A percentile compares a stretch with the other conserved stretches of the same genome.
These are phyloP conservation scores for Amanita muscaria DNA, from an alignment of 768 basidiomycete species.

Conservation along the genomic window DNA sequence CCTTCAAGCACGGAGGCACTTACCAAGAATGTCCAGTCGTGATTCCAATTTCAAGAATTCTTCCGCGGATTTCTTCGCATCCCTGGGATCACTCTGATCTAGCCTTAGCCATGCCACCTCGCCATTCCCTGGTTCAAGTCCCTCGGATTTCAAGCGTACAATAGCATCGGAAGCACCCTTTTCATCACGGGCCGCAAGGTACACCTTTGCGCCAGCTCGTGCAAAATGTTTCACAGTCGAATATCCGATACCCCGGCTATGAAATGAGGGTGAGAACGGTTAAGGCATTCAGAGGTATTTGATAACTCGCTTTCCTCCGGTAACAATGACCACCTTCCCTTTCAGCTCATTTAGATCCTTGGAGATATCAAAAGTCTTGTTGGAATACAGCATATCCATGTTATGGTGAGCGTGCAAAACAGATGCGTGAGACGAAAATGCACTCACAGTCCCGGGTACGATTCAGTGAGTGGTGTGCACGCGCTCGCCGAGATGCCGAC, in stretches of 20 bases:
- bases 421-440: too few relatives aligned
- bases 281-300: background rate
- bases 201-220: conserved; percentile 47
- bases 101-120: conserved; percentile 41
- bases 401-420: background rate
- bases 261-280: background rate
- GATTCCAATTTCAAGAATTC: conserved; percentile 40
- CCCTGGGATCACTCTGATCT: conserved; percentile 40
- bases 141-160: conserved; percentile 33
- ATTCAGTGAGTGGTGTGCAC: background rate
- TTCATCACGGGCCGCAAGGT: conserved; percentile 45
- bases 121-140: conserved; percentile 35
- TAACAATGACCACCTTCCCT: conserved; percentile 47
- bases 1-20: conserved; percentile 11
- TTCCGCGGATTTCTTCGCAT: conserved; percentile 39
- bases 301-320: conserved; percentile 43
- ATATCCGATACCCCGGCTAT: conserved; percentile 31
- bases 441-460: too few relatives aligned
- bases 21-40: conserved; percentile 48
- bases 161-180: conserved; percentile 39
- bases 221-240: conserved; percentile 44
- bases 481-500: too few relatives aligned
- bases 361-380: conserved; percentile 17
- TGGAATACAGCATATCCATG: background rate
- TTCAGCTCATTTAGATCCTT: conserved; percentile 35